A percentile compares a stretch with the other conserved stretches of the same genome.
Conservation (phyloP, 163 green algal species). For the Scenedesmus sp. region DNA sequence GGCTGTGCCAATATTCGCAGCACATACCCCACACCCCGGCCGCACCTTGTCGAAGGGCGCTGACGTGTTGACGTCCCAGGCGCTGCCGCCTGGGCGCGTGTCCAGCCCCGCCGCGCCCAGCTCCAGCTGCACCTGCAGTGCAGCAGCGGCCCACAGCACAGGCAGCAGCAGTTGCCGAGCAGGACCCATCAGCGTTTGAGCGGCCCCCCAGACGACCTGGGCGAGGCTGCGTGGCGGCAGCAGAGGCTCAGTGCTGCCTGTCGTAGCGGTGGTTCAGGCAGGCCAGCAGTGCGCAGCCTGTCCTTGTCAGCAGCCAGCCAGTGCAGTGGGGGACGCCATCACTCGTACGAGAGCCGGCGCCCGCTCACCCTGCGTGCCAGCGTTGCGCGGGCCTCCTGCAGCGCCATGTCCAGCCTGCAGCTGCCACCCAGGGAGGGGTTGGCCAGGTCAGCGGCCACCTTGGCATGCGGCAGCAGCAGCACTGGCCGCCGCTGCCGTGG, state of each 20-base stretch:
- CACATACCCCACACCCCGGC: not conserved
- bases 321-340: too few species aligned
- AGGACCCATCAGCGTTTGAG: too few species aligned
- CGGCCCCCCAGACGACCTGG: too few species aligned
- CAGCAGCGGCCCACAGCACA: not conserved
- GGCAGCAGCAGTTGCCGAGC: not conserved
- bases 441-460: not conserved
- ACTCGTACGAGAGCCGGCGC: too few species aligned
- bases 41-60: not conserved
- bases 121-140: conserved; percentile 10
- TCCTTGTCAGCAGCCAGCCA: too few species aligned
- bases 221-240: too few species aligned
- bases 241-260: too few species aligned
- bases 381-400: not conserved
- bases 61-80: not conserved
- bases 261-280: too few species aligned
- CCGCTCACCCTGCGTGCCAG: not conserved
- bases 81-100: not conserved
- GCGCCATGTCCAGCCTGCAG: not conserved
- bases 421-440: not conserved
- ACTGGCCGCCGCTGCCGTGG: not conserved
- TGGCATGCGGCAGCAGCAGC: conserved; percentile 19
- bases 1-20: not conserved
- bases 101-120: not conserved
- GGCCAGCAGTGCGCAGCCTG: too few species aligned